Conservation (phyloP, 2,329 filamentous ascomycete genomes). For the Ceratocystis diversiconidia region DNA sequence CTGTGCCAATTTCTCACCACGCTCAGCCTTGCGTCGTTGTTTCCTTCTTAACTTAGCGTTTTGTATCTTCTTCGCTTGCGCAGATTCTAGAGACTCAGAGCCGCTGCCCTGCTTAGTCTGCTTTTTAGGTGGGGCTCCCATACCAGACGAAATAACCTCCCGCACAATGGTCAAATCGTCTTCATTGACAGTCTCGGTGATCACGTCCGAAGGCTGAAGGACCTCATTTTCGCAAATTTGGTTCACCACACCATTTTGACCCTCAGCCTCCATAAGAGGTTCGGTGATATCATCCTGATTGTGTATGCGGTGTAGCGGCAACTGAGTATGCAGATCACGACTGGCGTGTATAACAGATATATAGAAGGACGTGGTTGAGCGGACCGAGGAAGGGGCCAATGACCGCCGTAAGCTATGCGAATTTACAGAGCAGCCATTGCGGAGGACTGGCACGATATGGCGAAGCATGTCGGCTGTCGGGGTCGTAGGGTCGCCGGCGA, state of each 20-base stretch:
- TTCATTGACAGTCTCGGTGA: neutral
- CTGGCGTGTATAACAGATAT: conserved; percentile 2
- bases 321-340: neutral
- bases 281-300: conserved; percentile 15
- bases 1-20: neutral
- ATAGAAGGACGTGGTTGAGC: neutral
- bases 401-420: neutral
- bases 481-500: neutral
- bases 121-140: neutral
- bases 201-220: neutral
- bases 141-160: neutral
- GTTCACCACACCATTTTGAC: neutral
- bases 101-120: neutral
- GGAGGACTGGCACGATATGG: conserved; percentile 17
- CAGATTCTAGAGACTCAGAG: neutral
- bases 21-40: neutral
- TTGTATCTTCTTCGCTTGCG: neutral
- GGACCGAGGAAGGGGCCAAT: neutral
- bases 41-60: neutral
- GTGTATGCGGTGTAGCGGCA: conserved; percentile 3
- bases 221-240: neutral
- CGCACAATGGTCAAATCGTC: neutral
- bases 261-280: neutral
- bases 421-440: conserved; percentile 8
- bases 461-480: conserved; percentile 13